phyloP scores from a whole-genome alignment of 2,329 filamentous ascomycete genomes.

The Fusarium sp. region DNA sequence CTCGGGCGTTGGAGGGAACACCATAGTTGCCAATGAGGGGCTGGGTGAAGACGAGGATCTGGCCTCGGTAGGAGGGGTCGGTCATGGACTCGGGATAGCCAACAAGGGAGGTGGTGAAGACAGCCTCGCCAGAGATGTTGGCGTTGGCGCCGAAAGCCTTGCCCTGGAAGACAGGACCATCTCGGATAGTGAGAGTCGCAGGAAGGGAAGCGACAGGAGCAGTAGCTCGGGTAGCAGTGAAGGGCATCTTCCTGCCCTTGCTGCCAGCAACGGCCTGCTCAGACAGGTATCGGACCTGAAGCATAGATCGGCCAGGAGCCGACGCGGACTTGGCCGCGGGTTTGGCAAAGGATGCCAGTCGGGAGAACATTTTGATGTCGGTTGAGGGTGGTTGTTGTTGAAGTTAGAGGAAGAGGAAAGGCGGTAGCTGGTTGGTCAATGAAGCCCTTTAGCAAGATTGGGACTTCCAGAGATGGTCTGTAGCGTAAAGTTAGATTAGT shows the following conservation, averaged over 20 bases:
- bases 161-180: slow-evolving; percentile 94
- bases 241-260: slow-evolving; percentile 72
- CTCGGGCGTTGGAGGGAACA: slow-evolving; percentile 84
- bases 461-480: slow-evolving; percentile 56
- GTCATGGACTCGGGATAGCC: slow-evolving; percentile 97
- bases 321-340: slow-evolving; percentile 58
- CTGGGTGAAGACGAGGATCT: slow-evolving; percentile 98
- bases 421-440: slow-evolving; percentile 25
- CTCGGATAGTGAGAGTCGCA: slow-evolving; percentile 94
- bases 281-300: slow-evolving; percentile 51
- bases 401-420: slow-evolving; percentile 17
- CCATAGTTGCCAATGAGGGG: slow-evolving; percentile 99
- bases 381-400: slow-evolving; percentile 24
- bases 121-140: slow-evolving; percentile 97
- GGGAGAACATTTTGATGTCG: slow-evolving; percentile 63
- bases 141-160: slow-evolving; percentile 95
- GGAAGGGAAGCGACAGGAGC: slow-evolving; percentile 64
- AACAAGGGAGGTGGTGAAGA: slow-evolving; percentile 97
- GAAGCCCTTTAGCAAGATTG: slow-evolving; percentile 44
- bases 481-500: slow-evolving; percentile 32
- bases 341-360: slow-evolving; percentile 62
- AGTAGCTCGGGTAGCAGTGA: slow-evolving; percentile 64
- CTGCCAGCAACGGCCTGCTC: slow-evolving; percentile 65
- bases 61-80: slow-evolving; percentile 86
- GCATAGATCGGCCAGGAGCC: slow-evolving; percentile 51